Evolutionary conservation across 1,139 yeast genomes (phyloP), one percentile per base, ranked within the genome.

Genomic region (Kluyveromyces marxianus): DNA sequence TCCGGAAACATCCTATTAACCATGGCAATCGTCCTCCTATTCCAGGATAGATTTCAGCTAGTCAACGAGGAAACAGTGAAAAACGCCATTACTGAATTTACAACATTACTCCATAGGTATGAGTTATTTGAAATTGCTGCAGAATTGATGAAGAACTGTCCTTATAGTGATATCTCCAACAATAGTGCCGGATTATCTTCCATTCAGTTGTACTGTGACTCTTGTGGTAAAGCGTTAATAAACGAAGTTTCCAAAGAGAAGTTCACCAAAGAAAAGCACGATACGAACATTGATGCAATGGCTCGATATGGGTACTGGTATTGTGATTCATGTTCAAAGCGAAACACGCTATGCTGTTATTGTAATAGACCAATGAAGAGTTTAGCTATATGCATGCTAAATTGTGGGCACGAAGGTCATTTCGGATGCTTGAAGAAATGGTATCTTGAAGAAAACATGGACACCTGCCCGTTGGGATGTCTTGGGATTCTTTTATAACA

Each of bases 361-460:
- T 92, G 97, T 61, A 74, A 82, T 50, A 83, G 78, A 57, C 92
- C 96, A 2, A 73, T 90, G 55, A 77, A 76, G 55, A 95, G 95
- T 0, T 69, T 85, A 45, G 75, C 82, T 7, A 77, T 85, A 26
- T 79, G 79, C n/a, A 69, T 81, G 25, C 66, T 86, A 45, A 75
- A 70, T 40, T 92, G 97, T 69, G 97, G 97, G 0, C 97, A 92
- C 63, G 74, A 81, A 46, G 90, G 95, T 1, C 98, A 92, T 64
- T 80, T 79, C 58, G 80, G 79, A 3, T 92, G 98, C 67, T 70
- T 89, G 58, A 72, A 74, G 49, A 75, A 76, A 42, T 90, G 97
- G 97, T 81, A 86, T 58, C 66, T 82, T 33, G 79, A 72, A 2
- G 83, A 76, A 29, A 73, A 69, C 27, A 81, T 83, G 70, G 57